These are phyloP conservation scores for Psidium guajava DNA, from an alignment of 345 rosid species.

Conservation along the genomic window DNA sequence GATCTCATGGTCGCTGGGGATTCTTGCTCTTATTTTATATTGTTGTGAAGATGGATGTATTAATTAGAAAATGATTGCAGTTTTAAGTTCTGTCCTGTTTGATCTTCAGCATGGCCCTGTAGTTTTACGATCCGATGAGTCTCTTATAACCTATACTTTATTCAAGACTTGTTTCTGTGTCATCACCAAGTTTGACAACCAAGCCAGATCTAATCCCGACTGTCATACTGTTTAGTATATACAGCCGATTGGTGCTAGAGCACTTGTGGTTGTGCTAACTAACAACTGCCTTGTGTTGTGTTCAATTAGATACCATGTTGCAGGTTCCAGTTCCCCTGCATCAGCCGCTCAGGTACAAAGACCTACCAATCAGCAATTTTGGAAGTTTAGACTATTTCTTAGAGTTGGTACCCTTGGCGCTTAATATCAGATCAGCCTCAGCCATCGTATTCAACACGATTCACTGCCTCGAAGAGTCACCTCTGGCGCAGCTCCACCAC, in stretches of 20 bases:
- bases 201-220: not conserved
- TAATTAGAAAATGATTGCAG: not conserved
- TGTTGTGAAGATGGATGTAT: not conserved
- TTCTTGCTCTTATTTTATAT: not conserved
- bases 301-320: conserved; percentile 1
- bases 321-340: conserved; percentile 1
- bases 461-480: conserved; percentile 2
- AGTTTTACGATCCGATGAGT: not conserved
- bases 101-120: not conserved
- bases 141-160: not conserved
- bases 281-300: not conserved
- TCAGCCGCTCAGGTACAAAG: conserved; percentile 10
- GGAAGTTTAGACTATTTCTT: not conserved
- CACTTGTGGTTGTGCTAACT: not conserved
- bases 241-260: not conserved
- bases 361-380: conserved; percentile 5
- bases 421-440: not conserved
- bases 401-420: not conserved
- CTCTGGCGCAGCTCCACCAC: not conserved
- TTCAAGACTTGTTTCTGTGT: not conserved
- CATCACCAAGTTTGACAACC: not conserved
- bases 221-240: not conserved
- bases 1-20: not conserved
- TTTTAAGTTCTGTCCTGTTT: not conserved
- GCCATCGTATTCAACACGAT: conserved; percentile 3